A percentile compares a stretch with the other conserved stretches of the same genome.
These are phyloP conservation scores for Thalia dealbata DNA, from an alignment of 176 grass and related monocot species.

Conservation along the genomic window DNA sequence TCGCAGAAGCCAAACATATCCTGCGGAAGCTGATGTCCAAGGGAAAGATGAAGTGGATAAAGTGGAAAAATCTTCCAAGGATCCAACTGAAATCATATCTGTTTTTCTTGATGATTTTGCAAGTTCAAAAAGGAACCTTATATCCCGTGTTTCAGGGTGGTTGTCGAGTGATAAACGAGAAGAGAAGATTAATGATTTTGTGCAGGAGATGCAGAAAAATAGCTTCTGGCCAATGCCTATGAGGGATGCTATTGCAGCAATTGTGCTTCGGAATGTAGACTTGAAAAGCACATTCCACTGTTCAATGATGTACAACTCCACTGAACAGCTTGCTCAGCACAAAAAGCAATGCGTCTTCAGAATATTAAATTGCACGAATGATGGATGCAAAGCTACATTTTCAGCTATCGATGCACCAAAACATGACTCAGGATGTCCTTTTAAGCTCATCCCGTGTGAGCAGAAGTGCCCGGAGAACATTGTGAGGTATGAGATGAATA, in stretches of 20 bases:
- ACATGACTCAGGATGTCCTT: slow-evolving; percentile 56
- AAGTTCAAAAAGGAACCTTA: slow-evolving; percentile 49
- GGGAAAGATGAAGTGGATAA: slow-evolving; percentile 21
- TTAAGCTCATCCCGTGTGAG: slow-evolving; percentile 53
- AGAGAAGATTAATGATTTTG: slow-evolving; percentile 60
- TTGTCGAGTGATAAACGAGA: slow-evolving; percentile 58
- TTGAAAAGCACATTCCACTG: slow-evolving; percentile 44
- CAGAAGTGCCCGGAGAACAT: slow-evolving; percentile 56
- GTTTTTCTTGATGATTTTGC: slow-evolving; percentile 51
- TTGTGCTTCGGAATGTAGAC: slow-evolving; percentile 43
- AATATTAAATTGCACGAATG: slow-evolving; percentile 39
- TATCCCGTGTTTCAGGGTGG: slow-evolving; percentile 69
- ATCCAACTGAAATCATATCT: slow-evolving; percentile 45
- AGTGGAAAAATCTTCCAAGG: slow-evolving; percentile 30
- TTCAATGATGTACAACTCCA: slow-evolving; percentile 28
- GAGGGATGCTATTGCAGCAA: slow-evolving; percentile 25
- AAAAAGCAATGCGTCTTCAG: slow-evolving; percentile 40
- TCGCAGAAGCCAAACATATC: slow-evolving; percentile 35
- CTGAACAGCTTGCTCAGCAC: slow-evolving; percentile 26
- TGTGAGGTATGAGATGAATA: slow-evolving; percentile 55
- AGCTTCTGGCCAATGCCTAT: slow-evolving; percentile 20
- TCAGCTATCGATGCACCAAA: slow-evolving; percentile 42
- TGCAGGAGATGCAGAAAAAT: slow-evolving; percentile 49
- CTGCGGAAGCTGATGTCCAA: slow-evolving; percentile 27
- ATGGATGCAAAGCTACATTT: slow-evolving; percentile 38